A percentile compares a stretch with the other conserved stretches of the same genome.
Conservation (phyloP, 139 green algal species). For the Auxenochlorella pyrenoidosa region DNA sequence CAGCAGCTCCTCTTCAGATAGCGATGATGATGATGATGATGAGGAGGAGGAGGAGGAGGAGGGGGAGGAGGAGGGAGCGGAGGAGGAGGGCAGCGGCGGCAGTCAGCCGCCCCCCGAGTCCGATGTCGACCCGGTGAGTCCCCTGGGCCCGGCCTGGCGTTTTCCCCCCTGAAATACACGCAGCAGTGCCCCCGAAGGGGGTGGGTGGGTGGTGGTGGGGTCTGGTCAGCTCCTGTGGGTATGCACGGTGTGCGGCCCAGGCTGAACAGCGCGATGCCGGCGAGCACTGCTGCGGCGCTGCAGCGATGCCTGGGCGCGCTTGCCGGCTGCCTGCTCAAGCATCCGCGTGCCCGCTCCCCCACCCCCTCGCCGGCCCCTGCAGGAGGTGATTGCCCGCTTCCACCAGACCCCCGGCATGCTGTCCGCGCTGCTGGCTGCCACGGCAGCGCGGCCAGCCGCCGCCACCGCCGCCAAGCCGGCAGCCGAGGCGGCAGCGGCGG, state of each 20-base stretch:
- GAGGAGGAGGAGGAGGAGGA: neutral
- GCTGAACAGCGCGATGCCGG: too few species aligned
- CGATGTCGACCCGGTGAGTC: neutral
- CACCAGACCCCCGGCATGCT: conserved; percentile 17
- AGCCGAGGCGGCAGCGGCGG: neutral
- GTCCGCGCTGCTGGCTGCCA: conserved; percentile 3
- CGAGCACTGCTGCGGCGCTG: too few species aligned
- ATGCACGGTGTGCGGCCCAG: too few species aligned
- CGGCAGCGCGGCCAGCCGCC: neutral
- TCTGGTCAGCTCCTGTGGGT: too few species aligned
- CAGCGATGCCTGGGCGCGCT: too few species aligned
- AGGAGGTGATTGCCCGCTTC: conserved; percentile 10
- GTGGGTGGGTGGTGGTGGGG: too few species aligned
- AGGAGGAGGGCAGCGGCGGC: neutral
- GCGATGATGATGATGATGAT: neutral
- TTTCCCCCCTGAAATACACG: too few species aligned
- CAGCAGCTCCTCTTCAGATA: neutral
- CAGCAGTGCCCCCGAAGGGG: too few species aligned
- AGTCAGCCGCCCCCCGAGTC: neutral
- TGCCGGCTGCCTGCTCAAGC: neutral
- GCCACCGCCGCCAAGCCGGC: neutral
- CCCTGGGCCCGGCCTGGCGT: too few species aligned
- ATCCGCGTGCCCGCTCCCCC: neutral
- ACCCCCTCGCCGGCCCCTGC: neutral
- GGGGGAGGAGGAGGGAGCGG: neutral